A percentile compares a stretch with the other conserved stretches of the same genome.
Conservation (phyloP, 805 yeast genomes). For the Yamadazyma paraphyllophila region DNA sequence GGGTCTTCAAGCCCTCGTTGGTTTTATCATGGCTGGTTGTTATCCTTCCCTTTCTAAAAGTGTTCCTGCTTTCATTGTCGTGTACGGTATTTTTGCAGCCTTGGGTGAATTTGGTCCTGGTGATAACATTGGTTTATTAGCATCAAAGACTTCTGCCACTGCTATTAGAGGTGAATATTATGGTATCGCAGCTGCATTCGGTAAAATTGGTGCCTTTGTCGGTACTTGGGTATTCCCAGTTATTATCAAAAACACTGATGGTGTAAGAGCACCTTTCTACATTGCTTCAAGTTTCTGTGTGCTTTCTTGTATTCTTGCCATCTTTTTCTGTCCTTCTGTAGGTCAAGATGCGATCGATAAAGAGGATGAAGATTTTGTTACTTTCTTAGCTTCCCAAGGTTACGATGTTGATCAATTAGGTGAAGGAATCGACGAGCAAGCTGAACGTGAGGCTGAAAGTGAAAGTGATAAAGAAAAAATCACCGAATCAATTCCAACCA, state of each 20-base stretch:
- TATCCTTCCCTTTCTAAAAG: constrained; percentile 54
- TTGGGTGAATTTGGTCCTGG: constrained; percentile 96
- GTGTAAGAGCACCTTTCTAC: constrained; percentile 53
- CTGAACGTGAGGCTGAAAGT: constrained; percentile 1
- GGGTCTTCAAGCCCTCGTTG: constrained; percentile 69
- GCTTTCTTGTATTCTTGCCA: constrained; percentile 64
- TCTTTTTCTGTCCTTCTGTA: constrained; percentile 74
- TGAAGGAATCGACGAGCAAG: constrained; percentile 4
- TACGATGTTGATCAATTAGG: constrained; percentile 67
- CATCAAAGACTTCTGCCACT: constrained; percentile 82
- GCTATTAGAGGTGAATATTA: constrained; percentile 89
- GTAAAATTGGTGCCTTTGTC: constrained; percentile 89
- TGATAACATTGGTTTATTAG: constrained; percentile 83
- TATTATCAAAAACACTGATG: constrained; percentile 54
- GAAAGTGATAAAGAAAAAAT: constrained; percentile 6
- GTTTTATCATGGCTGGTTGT: constrained; percentile 78
- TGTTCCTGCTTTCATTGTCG: constrained; percentile 78
- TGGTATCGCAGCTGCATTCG: constrained; percentile 87
- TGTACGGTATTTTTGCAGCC: constrained; percentile 83
- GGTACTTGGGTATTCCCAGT: constrained; percentile 89
- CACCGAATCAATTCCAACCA: background rate
- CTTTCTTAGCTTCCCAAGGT: constrained; percentile 65
- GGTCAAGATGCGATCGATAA: constrained; percentile 78
- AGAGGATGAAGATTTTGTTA: constrained; percentile 73
- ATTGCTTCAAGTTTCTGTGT: constrained; percentile 76